phyloP scores from a whole-genome alignment of 1,284 basidiomycete genomes.

The Inonotus obliquus region DNA sequence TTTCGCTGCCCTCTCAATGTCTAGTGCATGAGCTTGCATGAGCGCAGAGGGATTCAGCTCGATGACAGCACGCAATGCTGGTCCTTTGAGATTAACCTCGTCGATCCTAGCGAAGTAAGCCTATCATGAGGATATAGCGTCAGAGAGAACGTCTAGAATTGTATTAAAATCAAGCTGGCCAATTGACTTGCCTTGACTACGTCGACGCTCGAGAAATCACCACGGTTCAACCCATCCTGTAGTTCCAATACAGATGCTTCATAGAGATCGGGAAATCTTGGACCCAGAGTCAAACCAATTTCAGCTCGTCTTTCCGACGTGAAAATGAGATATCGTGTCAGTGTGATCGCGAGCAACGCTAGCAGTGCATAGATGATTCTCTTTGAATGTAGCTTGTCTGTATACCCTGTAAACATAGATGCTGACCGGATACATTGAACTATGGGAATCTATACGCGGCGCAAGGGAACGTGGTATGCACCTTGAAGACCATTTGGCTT shows the following conservation, averaged over 20 bases:
- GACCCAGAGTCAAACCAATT: not conserved
- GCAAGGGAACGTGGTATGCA: too few species aligned
- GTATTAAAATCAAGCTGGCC: slow-evolving; percentile 42
- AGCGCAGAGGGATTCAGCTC: slow-evolving; percentile 60
- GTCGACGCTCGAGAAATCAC: slow-evolving; percentile 58
- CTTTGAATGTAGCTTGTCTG: not conserved
- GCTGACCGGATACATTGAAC: too few species aligned
- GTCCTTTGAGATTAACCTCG: slow-evolving; percentile 64
- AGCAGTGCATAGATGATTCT: not conserved
- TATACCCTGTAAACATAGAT: not conserved
- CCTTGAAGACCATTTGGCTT: too few species aligned
- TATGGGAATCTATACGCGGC: too few species aligned
- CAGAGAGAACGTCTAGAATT: not conserved
- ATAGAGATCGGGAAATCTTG: slow-evolving; percentile 53
- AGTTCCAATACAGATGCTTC: slow-evolving; percentile 57
- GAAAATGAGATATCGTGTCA: not conserved
- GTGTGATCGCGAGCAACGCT: not conserved
- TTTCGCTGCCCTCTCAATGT: slow-evolving; percentile 43
- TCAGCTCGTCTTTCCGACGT: not conserved
- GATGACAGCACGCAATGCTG: slow-evolving; percentile 55
- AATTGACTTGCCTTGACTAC: slow-evolving; percentile 54
- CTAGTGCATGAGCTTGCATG: slow-evolving; percentile 46
- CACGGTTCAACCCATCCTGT: slow-evolving; percentile 45
- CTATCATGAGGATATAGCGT: slow-evolving; percentile 26
- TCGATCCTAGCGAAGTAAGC: slow-evolving; percentile 68